Evolutionary conservation across 2,329 filamentous ascomycete genomes (phyloP).

Genomic region (Pseudogymnoascus sp.): DNA sequence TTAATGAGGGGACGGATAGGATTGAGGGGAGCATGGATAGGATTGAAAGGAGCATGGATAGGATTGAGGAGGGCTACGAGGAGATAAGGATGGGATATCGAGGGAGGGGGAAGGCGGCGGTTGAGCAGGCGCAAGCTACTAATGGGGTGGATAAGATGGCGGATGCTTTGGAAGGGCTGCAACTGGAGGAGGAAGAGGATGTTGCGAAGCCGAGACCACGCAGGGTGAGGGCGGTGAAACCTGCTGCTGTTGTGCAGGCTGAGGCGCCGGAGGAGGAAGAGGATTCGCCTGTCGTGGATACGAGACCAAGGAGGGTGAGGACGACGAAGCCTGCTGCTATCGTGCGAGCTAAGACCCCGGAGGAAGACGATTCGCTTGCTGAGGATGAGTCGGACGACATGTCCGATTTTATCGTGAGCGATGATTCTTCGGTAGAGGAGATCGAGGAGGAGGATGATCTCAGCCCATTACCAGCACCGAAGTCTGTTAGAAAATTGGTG

Average conservation of each 20-base stretch:
- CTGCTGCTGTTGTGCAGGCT: background rate
- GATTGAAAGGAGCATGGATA: background rate
- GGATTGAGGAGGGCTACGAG: background rate
- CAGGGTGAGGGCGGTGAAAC: background rate
- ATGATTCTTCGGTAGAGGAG: constrained; percentile 18
- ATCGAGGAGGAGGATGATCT: constrained; percentile 19
- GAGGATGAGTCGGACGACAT: constrained; percentile 16
- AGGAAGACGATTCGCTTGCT: background rate
- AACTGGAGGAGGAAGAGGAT: background rate
- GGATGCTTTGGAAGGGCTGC: background rate
- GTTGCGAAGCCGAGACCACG: background rate
- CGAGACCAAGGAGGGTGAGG: background rate
- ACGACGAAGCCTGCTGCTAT: background rate
- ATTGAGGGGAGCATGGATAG: background rate
- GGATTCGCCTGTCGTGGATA: constrained; percentile 8
- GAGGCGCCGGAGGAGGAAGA: constrained; percentile 10
- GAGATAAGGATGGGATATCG: background rate
- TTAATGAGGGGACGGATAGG: background rate
- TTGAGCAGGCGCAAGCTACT: background rate
- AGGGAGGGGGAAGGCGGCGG: background rate
- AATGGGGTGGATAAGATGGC: background rate
- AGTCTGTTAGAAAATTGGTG: constrained; percentile 21
- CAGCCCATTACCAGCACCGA: constrained; percentile 16
- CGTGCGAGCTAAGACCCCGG: background rate
- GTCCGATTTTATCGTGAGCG: constrained; percentile 27